Conservation (phyloP, 2,329 filamentous ascomycete species). For the Aspergillus uvarum region DNA sequence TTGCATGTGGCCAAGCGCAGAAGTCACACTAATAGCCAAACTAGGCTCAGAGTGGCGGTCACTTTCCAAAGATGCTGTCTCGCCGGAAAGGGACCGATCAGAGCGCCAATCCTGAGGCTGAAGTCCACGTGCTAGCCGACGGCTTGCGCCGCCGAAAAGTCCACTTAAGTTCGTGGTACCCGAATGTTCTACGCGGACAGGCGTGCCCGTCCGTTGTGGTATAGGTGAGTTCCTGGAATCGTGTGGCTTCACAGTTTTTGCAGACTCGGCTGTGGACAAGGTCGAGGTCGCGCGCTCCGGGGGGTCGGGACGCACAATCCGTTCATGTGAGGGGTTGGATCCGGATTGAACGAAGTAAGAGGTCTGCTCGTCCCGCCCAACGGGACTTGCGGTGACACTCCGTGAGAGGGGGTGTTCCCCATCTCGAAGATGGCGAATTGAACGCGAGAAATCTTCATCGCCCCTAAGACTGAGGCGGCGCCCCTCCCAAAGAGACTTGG, state of each 20-base stretch:
- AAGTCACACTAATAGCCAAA: slow-evolving; percentile 45
- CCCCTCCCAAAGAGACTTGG: slow-evolving; percentile 50
- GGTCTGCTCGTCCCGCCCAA: slow-evolving; percentile 37
- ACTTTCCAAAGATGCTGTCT: slow-evolving; percentile 35
- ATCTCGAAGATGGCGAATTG: slow-evolving; percentile 51
- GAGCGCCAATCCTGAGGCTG: slow-evolving; percentile 40
- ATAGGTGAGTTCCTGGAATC: slow-evolving; percentile 25
- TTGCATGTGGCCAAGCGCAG: slow-evolving; percentile 45
- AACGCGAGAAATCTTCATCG: slow-evolving; percentile 56
- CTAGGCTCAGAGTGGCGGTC: slow-evolving; percentile 44
- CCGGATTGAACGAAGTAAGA: slow-evolving; percentile 39
- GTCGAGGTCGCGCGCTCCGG: slow-evolving; percentile 44
- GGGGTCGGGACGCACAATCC: slow-evolving; percentile 37
- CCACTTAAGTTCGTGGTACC: slow-evolving; percentile 37
- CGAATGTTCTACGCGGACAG: slow-evolving; percentile 31
- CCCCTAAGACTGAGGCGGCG: slow-evolving; percentile 56
- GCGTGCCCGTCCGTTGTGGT: slow-evolving; percentile 27
- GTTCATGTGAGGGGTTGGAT: slow-evolving; percentile 22
- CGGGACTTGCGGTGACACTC: slow-evolving; percentile 70
- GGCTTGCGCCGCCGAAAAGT: slow-evolving; percentile 43
- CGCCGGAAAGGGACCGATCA: slow-evolving; percentile 35
- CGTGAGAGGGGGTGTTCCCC: slow-evolving; percentile 73
- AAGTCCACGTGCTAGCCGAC: slow-evolving; percentile 35
- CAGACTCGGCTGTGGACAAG: slow-evolving; percentile 48
- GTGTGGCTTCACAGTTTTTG: slow-evolving; percentile 45